These are phyloP conservation scores for Quercus phellos DNA, from an alignment of 331 rosid genomes.

Conservation along the genomic window DNA sequence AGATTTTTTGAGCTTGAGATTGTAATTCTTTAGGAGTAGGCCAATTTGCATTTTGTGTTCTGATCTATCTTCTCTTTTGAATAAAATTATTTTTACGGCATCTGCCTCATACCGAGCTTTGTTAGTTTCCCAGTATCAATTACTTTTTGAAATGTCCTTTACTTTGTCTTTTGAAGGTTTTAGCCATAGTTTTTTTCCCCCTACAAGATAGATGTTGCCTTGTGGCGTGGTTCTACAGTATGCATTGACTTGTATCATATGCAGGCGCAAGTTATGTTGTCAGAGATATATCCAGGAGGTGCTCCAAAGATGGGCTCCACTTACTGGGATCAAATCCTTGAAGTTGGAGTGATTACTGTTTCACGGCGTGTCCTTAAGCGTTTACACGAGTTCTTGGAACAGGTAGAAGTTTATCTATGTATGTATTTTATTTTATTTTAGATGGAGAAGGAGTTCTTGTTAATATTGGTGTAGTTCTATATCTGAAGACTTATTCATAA, in stretches of 20 bases:
- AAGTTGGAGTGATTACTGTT: conserved; percentile 74
- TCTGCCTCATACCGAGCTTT: not conserved
- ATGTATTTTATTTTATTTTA: not conserved
- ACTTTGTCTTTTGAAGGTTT: not conserved
- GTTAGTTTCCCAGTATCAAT: not conserved
- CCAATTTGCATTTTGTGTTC: no score
- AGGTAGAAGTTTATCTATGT: conserved; percentile 44
- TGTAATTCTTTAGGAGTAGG: no score
- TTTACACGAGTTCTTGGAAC: conserved; percentile 80
- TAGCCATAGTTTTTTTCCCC: not conserved
- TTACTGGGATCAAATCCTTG: conserved; percentile 96
- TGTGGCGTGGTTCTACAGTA: conserved; percentile 17
- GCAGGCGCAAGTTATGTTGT: conserved; percentile 87
- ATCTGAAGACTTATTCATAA: not conserved
- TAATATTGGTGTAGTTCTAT: not conserved
- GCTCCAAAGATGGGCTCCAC: conserved; percentile 75
- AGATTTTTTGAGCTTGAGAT: no score
- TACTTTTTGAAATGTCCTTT: not conserved
- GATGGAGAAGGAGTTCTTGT: conserved; percentile 12
- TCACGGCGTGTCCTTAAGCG: conserved; percentile 84
- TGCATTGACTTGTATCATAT: conserved; percentile 18
- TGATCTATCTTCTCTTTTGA: no score
- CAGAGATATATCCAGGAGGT: conserved; percentile 96
- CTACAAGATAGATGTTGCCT: conserved; percentile 6
- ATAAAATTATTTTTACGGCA: not conserved